Evolutionary conservation across 768 basidiomycete genomes (phyloP).

Genomic region (Serendipita sp.): DNA sequence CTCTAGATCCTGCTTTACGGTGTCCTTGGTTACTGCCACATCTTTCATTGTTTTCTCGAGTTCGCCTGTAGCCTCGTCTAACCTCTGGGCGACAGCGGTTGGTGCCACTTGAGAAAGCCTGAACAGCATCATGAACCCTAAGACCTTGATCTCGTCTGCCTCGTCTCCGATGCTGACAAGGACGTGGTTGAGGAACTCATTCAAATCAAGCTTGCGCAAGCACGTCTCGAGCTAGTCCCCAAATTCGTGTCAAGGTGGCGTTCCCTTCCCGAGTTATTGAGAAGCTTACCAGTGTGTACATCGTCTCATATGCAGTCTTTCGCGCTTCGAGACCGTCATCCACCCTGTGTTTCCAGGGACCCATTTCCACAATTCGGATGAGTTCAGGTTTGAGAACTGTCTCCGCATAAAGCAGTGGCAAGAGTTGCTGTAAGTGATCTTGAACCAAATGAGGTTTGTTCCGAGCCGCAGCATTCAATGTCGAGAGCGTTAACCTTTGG

Average conservation of each 20-base stretch:
- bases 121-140: slow-evolving; percentile 90
- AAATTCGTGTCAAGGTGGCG: not conserved
- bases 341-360: slow-evolving; percentile 91
- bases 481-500: slow-evolving; percentile 73
- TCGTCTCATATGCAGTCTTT: slow-evolving; percentile 94
- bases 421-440: slow-evolving; percentile 57
- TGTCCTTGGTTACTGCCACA: slow-evolving; percentile 77
- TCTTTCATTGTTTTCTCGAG: slow-evolving; percentile 85
- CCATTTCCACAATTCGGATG: slow-evolving; percentile 88
- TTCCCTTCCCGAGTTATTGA: not conserved
- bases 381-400: slow-evolving; percentile 62
- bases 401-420: slow-evolving; percentile 76
- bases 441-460: slow-evolving; percentile 85
- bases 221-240: slow-evolving; percentile 68
- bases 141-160: slow-evolving; percentile 92
- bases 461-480: slow-evolving; percentile 86
- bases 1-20: slow-evolving; percentile 85
- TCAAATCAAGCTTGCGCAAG: slow-evolving; percentile 69
- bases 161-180: slow-evolving; percentile 73
- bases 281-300: slow-evolving; percentile 74
- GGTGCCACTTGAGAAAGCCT: slow-evolving; percentile 77
- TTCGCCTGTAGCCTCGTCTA: slow-evolving; percentile 71
- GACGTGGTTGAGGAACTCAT: slow-evolving; percentile 67
- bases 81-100: slow-evolving; percentile 59
- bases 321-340: slow-evolving; percentile 93